Evolutionary conservation across 805 yeast genomes (phyloP).

Genomic region (Debaryomyces tyrocola): DNA sequence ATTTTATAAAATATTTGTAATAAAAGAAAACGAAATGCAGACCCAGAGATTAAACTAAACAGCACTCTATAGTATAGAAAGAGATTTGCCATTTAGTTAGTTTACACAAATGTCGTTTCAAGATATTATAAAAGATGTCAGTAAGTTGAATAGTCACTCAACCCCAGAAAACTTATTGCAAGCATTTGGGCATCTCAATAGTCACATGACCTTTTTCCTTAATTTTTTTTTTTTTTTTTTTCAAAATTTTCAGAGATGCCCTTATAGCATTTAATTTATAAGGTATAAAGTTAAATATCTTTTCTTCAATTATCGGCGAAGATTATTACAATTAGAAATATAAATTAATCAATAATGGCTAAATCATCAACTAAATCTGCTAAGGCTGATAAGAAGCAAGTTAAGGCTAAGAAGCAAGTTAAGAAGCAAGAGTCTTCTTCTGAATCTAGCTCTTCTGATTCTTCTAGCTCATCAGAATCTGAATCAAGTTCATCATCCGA

Average conservation of each 20-base stretch:
- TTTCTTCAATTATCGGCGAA: background rate
- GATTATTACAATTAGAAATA: background rate
- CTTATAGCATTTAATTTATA: background rate
- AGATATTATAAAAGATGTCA: too few relatives aligned
- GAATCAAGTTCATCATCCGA: constrained; percentile 17
- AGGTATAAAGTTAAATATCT: background rate
- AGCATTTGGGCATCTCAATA: background rate
- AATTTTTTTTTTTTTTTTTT: background rate
- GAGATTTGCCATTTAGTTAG: too few relatives aligned
- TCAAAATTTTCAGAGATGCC: constrained; percentile 8
- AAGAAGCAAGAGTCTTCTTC: constrained; percentile 25
- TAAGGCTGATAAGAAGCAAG: constrained; percentile 24
- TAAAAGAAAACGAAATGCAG: too few relatives aligned
- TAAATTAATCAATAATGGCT: constrained; percentile 30
- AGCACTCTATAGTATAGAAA: too few relatives aligned
- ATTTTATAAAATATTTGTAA: too few relatives aligned
- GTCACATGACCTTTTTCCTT: constrained; percentile 2
- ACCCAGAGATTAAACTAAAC: too few relatives aligned
- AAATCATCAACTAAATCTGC: constrained; percentile 32
- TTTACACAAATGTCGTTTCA: too few relatives aligned
- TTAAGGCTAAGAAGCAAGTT: constrained; percentile 20
- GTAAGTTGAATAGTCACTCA: too few relatives aligned
- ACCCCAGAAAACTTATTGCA: background rate
- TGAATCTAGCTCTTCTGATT: constrained; percentile 20
- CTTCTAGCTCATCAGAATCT: constrained; percentile 28